Evolutionary conservation across 78 protist genomes (phyloP).

Genomic region (Dictyostelium brefeldianum): DNA sequence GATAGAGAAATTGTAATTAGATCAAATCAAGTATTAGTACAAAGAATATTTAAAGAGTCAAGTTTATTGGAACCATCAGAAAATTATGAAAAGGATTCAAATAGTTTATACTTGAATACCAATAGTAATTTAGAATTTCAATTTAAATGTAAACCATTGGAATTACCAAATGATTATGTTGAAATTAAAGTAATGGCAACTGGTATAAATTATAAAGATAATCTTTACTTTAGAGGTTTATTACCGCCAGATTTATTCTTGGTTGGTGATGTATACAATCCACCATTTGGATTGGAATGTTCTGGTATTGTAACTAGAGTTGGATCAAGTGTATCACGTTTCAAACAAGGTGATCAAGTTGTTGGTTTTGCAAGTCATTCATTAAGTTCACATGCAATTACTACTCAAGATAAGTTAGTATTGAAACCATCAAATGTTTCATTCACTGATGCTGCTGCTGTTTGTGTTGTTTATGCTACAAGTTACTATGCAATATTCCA

Average conservation of each 20-base stretch:
- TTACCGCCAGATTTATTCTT: constrained; percentile 65
- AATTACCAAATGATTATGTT: neutral
- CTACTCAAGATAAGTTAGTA: constrained; percentile 36
- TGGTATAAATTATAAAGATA: constrained; percentile 78
- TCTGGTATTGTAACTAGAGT: constrained; percentile 61
- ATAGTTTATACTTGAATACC: constrained; percentile 4
- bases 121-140: constrained; percentile 32
- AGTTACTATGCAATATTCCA: constrained; percentile 66
- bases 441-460: constrained; percentile 69
- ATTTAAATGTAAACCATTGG: neutral
- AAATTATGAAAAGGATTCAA: constrained; percentile 7
- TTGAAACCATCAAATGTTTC: constrained; percentile 15
- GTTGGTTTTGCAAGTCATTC: constrained; percentile 68
- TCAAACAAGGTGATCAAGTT: constrained; percentile 66
- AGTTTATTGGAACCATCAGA: neutral
- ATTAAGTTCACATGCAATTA: constrained; percentile 20
- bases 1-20: constrained; percentile 41
- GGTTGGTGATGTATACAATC: constrained; percentile 55
- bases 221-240: constrained; percentile 60
- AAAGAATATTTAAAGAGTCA: constrained; percentile 34
- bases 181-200: constrained; percentile 68
- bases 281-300: constrained; percentile 81
- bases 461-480: constrained; percentile 63
- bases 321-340: constrained; percentile 11
- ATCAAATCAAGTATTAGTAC: constrained; percentile 4